A percentile compares a stretch with the other conserved stretches of the same genome.
Conservation (phyloP, 2,329 filamentous ascomycete species). For the Paecilomyces dactylethromorphus region DNA sequence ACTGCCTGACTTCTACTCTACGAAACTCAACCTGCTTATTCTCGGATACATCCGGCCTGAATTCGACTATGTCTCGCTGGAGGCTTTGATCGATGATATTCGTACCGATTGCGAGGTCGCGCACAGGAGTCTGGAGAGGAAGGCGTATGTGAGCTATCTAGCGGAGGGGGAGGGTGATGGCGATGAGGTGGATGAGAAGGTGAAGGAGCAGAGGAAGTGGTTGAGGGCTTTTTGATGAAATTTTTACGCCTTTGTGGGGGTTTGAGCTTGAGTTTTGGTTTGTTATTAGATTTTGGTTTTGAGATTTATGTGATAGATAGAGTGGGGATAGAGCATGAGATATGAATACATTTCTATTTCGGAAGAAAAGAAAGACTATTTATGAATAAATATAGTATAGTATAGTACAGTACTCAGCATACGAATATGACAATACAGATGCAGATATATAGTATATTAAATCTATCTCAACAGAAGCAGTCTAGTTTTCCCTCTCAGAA, state of each 20-base stretch:
- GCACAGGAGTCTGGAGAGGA: constrained; percentile 61
- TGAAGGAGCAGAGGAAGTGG: constrained; percentile 26
- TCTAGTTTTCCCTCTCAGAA: too few species aligned
- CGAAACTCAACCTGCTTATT: constrained; percentile 70
- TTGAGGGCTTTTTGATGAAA: constrained; percentile 22
- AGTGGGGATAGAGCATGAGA: background rate
- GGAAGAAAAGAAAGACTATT: background rate
- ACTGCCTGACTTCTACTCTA: constrained; percentile 73
- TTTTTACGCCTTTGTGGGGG: background rate
- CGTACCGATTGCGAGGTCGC: constrained; percentile 81
- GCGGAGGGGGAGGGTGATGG: constrained; percentile 37
- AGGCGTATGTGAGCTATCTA: constrained; percentile 48
- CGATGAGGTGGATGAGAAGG: constrained; percentile 20
- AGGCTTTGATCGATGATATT: constrained; percentile 84
- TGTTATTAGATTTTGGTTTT: background rate
- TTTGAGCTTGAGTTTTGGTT: background rate
- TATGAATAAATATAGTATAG: too few species aligned
- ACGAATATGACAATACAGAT: too few species aligned
- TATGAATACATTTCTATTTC: background rate
- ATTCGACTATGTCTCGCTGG: constrained; percentile 76
- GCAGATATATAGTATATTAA: too few species aligned
- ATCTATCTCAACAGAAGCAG: too few species aligned
- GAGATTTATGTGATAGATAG: background rate
- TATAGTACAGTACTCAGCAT: too few species aligned
- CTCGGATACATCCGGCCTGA: constrained; percentile 86